These are phyloP conservation scores for Escovopsis sp. DNA, from an alignment of 2,329 filamentous ascomycete genomes.

Conservation along the genomic window DNA sequence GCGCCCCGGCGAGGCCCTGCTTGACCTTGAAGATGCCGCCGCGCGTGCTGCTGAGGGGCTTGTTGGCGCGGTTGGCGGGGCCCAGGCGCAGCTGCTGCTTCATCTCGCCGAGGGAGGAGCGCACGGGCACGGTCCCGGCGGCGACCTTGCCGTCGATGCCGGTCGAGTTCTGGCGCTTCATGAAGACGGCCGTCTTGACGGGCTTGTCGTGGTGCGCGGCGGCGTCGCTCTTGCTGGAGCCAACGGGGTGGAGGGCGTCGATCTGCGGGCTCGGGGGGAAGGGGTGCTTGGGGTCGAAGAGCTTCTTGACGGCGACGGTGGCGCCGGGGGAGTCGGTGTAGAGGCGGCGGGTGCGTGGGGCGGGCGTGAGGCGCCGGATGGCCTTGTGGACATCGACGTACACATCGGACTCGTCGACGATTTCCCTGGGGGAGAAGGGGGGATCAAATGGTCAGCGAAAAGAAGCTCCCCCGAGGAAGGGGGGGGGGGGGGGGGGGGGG, in stretches of 20 bases:
- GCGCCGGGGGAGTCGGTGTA: constrained; percentile 22
- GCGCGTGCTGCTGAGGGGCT: constrained; percentile 43
- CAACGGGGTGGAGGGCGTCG: constrained; percentile 19
- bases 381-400: constrained; percentile 98
- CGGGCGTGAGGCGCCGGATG: constrained; percentile 74
- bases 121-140: constrained; percentile 36
- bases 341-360: constrained; percentile 55
- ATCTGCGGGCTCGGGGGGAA: constrained; percentile 28
- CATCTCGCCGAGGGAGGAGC: constrained; percentile 48
- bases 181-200: constrained; percentile 40
- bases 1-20: constrained; percentile 18
- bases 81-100: constrained; percentile 50
- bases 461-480: no score
- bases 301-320: constrained; percentile 17
- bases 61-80: constrained; percentile 50
- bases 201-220: constrained; percentile 25
- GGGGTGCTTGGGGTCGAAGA: constrained; percentile 13
- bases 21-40: constrained; percentile 56
- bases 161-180: constrained; percentile 43
- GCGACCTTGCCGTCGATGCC: constrained; percentile 36
- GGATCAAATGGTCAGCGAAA: no score
- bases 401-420: constrained; percentile 96
- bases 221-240: constrained; percentile 25
- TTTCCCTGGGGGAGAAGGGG: no score
- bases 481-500: no score